A percentile compares a stretch with the other conserved stretches of the same genome.
These are phyloP conservation scores for Podospora bellae-mahoneyi DNA, from an alignment of 495 filamentous ascomycete species.

Conservation along the genomic window DNA sequence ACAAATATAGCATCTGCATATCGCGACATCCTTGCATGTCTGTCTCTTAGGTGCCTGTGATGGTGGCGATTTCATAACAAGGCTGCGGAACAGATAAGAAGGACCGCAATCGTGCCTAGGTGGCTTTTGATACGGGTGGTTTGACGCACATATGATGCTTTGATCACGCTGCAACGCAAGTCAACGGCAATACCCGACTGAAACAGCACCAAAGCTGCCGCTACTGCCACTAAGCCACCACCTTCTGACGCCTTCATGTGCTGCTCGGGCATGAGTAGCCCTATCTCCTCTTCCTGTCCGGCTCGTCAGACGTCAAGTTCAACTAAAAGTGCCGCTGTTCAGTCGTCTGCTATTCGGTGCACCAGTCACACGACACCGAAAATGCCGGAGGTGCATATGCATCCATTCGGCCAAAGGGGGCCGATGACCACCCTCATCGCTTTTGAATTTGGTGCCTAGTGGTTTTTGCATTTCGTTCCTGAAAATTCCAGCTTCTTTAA, in stretches of 20 bases:
- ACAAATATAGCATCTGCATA: background rate
- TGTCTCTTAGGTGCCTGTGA: background rate
- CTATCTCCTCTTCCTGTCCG: too few relatives aligned
- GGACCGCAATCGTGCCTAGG: background rate
- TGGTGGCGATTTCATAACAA: background rate
- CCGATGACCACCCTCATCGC: background rate
- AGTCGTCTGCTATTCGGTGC: background rate
- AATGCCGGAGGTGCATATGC: background rate
- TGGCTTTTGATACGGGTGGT: background rate
- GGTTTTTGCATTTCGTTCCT: background rate
- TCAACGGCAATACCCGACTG: background rate
- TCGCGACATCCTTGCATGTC: background rate
- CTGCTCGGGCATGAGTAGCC: background rate
- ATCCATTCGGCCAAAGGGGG: background rate
- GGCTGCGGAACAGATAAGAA: background rate
- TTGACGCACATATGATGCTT: background rate
- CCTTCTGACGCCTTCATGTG: background rate
- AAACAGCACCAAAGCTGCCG: background rate
- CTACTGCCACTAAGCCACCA: background rate
- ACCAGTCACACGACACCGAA: background rate
- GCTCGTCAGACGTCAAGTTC: background rate
- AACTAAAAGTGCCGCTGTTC: background rate
- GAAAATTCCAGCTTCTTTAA: background rate
- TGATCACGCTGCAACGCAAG: conserved; percentile 19
- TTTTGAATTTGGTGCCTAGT: background rate